Conservation (phyloP, 352 stramenopile species). For the Blastocystis sp. region DNA sequence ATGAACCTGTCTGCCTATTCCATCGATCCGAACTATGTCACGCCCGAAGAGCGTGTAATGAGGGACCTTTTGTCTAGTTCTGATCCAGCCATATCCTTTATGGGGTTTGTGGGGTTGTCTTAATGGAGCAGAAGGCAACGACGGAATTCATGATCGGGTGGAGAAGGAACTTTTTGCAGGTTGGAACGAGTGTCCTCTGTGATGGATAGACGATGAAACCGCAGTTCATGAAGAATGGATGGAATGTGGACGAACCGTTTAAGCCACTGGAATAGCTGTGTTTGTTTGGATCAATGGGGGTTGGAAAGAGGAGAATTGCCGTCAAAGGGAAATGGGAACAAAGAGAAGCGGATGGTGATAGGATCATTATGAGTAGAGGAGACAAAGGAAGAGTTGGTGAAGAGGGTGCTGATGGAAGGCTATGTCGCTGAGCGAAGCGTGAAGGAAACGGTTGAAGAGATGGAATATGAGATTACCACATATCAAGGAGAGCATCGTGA, state of each 20-base stretch:
- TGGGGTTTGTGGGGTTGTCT: neutral
- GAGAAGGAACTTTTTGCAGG: constrained; percentile 59
- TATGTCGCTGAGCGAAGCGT: no score
- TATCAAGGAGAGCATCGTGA: no score
- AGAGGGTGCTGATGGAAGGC: no score
- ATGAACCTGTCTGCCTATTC: constrained; percentile 42
- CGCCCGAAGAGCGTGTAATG: constrained; percentile 51
- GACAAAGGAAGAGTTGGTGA: neutral
- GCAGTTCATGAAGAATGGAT: constrained; percentile 58
- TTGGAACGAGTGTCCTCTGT: neutral
- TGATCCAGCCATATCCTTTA: constrained; percentile 53
- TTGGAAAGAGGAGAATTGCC: neutral
- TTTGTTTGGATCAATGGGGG: constrained; percentile 11
- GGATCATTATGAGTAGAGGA: neutral
- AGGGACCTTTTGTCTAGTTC: neutral
- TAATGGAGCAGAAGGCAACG: constrained; percentile 9
- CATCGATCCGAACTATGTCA: constrained; percentile 31
- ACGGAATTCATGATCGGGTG: constrained; percentile 58
- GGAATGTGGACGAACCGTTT: constrained; percentile 53
- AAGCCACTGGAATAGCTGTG: neutral
- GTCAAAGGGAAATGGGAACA: neutral
- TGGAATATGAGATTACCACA: no score
- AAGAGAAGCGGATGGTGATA: neutral
- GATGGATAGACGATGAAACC: constrained; percentile 45
- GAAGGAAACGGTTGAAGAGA: no score